These are phyloP conservation scores for Elaphomyces granulatus DNA, from an alignment of 495 filamentous ascomycete genomes.

Conservation along the genomic window DNA sequence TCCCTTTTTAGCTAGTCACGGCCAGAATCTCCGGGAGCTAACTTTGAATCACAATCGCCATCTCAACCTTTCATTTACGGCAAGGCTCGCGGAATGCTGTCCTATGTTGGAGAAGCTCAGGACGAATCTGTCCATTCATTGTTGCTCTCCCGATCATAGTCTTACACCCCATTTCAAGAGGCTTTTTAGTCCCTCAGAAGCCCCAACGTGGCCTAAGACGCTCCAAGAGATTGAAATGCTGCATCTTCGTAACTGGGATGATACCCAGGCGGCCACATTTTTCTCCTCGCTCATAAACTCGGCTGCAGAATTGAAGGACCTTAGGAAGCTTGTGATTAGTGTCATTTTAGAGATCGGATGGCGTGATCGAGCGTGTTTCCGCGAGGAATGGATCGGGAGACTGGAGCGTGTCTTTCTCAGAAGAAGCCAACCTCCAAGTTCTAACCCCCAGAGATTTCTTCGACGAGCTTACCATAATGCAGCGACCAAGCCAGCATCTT, in stretches of 20 bases:
- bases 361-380: slow-evolving; percentile 60
- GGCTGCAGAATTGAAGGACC: slow-evolving; percentile 43
- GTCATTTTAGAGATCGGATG: slow-evolving; percentile 61
- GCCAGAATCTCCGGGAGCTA: slow-evolving; percentile 45
- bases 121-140: slow-evolving; percentile 59
- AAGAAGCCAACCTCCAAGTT: slow-evolving; percentile 24
- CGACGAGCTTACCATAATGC: slow-evolving; percentile 6
- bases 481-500: not conserved
- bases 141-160: slow-evolving; percentile 44
- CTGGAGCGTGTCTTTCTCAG: slow-evolving; percentile 53
- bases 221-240: slow-evolving; percentile 56
- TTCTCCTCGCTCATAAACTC: slow-evolving; percentile 61
- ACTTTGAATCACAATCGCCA: slow-evolving; percentile 61
- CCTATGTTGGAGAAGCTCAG: slow-evolving; percentile 51
- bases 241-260: slow-evolving; percentile 57
- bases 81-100: slow-evolving; percentile 44
- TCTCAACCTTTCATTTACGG: slow-evolving; percentile 57
- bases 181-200: slow-evolving; percentile 42
- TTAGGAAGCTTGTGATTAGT: slow-evolving; percentile 54
- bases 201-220: slow-evolving; percentile 60
- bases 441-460: slow-evolving; percentile 17
- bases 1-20: slow-evolving; percentile 46
- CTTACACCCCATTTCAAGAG: slow-evolving; percentile 54
- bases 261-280: slow-evolving; percentile 50
- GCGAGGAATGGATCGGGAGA: slow-evolving; percentile 54